These are phyloP conservation scores for Penicillium verhagenii DNA, from an alignment of 495 filamentous ascomycete genomes.

Conservation along the genomic window DNA sequence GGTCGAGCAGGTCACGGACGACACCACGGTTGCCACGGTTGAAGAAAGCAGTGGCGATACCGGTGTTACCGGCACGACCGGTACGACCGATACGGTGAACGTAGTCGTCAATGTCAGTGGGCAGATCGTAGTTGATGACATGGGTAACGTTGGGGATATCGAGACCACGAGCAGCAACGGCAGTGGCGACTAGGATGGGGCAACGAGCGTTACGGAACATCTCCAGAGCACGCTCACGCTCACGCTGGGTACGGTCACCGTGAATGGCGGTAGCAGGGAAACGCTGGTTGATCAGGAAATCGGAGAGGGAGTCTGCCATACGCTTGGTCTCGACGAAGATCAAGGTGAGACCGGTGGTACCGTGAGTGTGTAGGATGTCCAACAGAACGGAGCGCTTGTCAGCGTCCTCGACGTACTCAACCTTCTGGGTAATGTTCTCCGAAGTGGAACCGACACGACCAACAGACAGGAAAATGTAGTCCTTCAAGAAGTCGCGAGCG, in stretches of 20 bases:
- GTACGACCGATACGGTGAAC: slow-evolving; percentile 99
- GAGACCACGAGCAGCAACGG: slow-evolving; percentile 90
- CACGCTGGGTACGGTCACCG: slow-evolving; percentile 95
- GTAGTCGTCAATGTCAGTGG: slow-evolving; percentile 98
- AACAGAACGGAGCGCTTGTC: slow-evolving; percentile 98
- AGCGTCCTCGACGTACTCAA: slow-evolving; percentile 94
- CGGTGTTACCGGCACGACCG: slow-evolving; percentile 97
- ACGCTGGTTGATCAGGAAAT: slow-evolving; percentile 96
- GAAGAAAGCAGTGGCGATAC: slow-evolving; percentile 98
- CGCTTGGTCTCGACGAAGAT: slow-evolving; percentile 99
- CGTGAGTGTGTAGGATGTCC: slow-evolving; percentile 95
- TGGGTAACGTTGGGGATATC: slow-evolving; percentile 99
- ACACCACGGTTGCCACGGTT: slow-evolving; percentile 99
- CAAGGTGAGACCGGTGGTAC: slow-evolving; percentile 77
- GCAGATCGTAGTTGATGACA: slow-evolving; percentile 98
- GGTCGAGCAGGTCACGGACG: slow-evolving; percentile 89
- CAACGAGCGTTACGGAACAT: slow-evolving; percentile 94
- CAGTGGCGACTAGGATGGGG: slow-evolving; percentile 95
- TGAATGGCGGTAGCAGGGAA: slow-evolving; percentile 99
- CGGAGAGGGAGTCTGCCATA: slow-evolving; percentile 96
- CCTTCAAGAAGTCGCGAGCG: slow-evolving; percentile 94
- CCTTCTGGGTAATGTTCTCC: slow-evolving; percentile 98
- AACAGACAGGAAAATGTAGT: slow-evolving; percentile 97
- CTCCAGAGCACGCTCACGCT: slow-evolving; percentile 96
- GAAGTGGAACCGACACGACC: slow-evolving; percentile 99